Conservation (phyloP, 2,329 filamentous ascomycete genomes). For the Fusarium pilosicola region DNA sequence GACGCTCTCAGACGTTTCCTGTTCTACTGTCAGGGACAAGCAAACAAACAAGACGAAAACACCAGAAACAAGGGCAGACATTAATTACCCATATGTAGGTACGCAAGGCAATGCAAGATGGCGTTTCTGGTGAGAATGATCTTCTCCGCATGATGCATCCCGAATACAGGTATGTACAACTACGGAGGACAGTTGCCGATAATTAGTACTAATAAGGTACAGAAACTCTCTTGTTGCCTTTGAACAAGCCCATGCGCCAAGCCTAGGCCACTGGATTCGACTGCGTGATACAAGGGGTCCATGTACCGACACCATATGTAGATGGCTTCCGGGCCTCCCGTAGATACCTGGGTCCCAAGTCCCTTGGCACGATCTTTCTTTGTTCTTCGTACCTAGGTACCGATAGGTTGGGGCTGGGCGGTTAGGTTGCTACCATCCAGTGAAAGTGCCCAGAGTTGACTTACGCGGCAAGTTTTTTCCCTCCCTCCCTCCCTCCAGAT, state of each 20-base stretch:
- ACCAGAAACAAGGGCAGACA: neutral
- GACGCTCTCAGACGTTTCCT: slow-evolving; percentile 22
- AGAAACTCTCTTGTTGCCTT: neutral
- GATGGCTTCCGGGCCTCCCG: slow-evolving; percentile 2
- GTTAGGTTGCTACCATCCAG: slow-evolving; percentile 15
- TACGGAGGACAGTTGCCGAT: neutral
- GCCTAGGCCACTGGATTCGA: slow-evolving; percentile 16
- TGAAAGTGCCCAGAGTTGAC: slow-evolving; percentile 12
- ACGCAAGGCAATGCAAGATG: neutral
- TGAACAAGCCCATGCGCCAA: slow-evolving; percentile 22
- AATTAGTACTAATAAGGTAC: neutral
- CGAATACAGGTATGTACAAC: neutral
- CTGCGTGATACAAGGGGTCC: slow-evolving; percentile 6
- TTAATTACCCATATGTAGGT: neutral
- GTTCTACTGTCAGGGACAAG: neutral
- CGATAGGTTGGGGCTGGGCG: slow-evolving; percentile 15
- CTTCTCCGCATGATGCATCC: slow-evolving; percentile 5
- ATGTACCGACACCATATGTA: slow-evolving; percentile 4
- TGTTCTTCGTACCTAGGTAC: slow-evolving; percentile 16
- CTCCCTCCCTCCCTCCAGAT: neutral
- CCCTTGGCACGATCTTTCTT: neutral
- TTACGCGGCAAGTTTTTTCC: slow-evolving; percentile 15
- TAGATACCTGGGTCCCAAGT: slow-evolving; percentile 11
- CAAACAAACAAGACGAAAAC: slow-evolving; percentile 19
- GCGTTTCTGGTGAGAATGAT: slow-evolving; percentile 3